phyloP scores from a whole-genome alignment of 371 early-diverging fungal genomes.

The Paraphysoderma sedebokerense region DNA sequence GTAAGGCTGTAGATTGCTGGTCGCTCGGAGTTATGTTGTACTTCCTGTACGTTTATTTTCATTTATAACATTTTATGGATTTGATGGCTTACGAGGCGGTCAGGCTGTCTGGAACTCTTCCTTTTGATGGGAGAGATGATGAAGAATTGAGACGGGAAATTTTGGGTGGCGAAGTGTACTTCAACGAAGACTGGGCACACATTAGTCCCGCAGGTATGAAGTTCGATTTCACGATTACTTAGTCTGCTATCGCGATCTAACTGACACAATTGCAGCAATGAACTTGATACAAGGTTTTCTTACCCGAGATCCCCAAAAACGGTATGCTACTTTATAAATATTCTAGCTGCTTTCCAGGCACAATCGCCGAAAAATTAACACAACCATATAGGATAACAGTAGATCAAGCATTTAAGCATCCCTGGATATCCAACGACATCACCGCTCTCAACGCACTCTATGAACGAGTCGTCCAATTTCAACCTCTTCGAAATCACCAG shows the following conservation, averaged over 20 bases:
- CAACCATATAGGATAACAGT: background rate
- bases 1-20: constrained; percentile 35
- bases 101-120: background rate
- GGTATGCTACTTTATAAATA: background rate
- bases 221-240: too few species aligned
- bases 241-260: background rate
- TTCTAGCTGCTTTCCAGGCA: background rate
- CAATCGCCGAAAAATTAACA: background rate
- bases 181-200: too few species aligned
- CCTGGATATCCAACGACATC: background rate
- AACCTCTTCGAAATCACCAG: too few species aligned
- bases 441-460: background rate
- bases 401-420: background rate
- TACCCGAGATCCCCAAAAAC: background rate
- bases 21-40: constrained; percentile 35
- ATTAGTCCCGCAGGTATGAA: too few species aligned
- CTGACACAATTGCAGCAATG: background rate
- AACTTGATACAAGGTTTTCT: background rate
- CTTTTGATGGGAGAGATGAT: background rate
- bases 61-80: too few species aligned
- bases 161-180: background rate
- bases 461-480: too few species aligned
- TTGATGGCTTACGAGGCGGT: too few species aligned
- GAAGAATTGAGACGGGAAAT: background rate
- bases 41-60: too few species aligned